These are phyloP conservation scores for Juglanconis sp. DNA, from an alignment of 2,329 filamentous ascomycete genomes.

Conservation along the genomic window DNA sequence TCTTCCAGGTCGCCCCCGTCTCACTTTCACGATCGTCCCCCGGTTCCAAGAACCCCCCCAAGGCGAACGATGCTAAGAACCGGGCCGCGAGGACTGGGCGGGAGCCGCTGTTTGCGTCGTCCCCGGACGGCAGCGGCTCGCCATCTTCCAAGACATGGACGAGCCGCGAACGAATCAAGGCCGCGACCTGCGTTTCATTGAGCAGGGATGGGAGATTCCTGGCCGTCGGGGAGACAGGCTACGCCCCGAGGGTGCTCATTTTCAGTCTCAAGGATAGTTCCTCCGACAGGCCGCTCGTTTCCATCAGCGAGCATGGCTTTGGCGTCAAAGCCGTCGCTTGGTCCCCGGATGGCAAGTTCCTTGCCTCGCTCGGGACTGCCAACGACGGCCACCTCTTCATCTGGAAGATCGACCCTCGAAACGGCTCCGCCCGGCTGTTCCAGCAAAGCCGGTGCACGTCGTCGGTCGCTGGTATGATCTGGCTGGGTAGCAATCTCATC, in stretches of 20 bases:
- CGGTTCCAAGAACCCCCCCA: slow-evolving; percentile 52
- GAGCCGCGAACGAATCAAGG: slow-evolving; percentile 88
- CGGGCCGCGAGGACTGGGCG: slow-evolving; percentile 46
- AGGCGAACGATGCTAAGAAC: slow-evolving; percentile 62
- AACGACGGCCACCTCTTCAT: slow-evolving; percentile 95
- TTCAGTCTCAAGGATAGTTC: slow-evolving; percentile 81
- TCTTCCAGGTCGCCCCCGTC: slow-evolving; percentile 54
- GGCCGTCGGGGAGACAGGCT: slow-evolving; percentile 93
- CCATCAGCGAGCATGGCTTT: slow-evolving; percentile 84
- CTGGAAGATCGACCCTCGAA: slow-evolving; percentile 82
- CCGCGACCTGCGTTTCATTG: slow-evolving; percentile 84
- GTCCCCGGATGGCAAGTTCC: slow-evolving; percentile 78
- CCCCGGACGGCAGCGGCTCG: slow-evolving; percentile 59
- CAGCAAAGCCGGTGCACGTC: slow-evolving; percentile 90
- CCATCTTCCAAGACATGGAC: slow-evolving; percentile 72
- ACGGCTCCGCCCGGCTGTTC: slow-evolving; percentile 74
- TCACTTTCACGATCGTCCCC: slow-evolving; percentile 46
- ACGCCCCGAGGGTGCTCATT: slow-evolving; percentile 84
- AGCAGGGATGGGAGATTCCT: slow-evolving; percentile 84
- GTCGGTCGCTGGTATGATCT: slow-evolving; percentile 79
- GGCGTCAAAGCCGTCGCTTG: slow-evolving; percentile 87
- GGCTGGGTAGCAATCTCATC: slow-evolving; percentile 80
- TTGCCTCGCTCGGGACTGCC: slow-evolving; percentile 82
- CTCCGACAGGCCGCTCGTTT: slow-evolving; percentile 77
- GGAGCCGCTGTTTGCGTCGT: slow-evolving; percentile 43